Conservation (phyloP, 1,284 basidiomycete genomes). For the Omphalotus olearius region DNA sequence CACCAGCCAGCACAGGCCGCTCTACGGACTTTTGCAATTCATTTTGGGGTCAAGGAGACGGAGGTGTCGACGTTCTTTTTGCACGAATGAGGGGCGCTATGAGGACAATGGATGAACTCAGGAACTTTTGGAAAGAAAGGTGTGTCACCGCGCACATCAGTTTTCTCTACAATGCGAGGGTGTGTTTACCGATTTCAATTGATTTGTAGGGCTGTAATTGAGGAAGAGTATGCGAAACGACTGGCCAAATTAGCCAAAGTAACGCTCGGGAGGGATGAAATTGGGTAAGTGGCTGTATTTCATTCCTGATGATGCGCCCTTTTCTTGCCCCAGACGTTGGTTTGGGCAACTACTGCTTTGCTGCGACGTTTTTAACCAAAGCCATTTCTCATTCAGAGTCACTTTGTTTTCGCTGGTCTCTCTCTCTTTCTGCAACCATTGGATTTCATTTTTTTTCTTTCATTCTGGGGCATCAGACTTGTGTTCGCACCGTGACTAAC, state of each 20-base stretch:
- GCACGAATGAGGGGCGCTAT: constrained; percentile 81
- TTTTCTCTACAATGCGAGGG: constrained; percentile 3
- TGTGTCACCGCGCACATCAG: constrained; percentile 29
- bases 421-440: too few species aligned
- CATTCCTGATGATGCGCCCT: constrained; percentile 3
- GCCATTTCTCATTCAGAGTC: too few species aligned
- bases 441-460: too few species aligned
- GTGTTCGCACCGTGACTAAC: neutral
- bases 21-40: constrained; percentile 92
- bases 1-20: constrained; percentile 39
- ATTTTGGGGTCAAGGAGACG: constrained; percentile 89
- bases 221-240: constrained; percentile 94
- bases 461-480: too few species aligned
- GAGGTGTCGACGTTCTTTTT: constrained; percentile 88
- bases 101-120: constrained; percentile 88
- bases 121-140: constrained; percentile 88
- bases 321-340: neutral
- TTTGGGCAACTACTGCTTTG: neutral
- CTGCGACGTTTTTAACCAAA: neutral
- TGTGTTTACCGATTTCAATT: neutral
- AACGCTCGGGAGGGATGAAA: constrained; percentile 83
- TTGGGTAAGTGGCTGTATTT: constrained; percentile 58
- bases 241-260: constrained; percentile 79
- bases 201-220: constrained; percentile 66
- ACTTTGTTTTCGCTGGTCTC: too few species aligned